phyloP scores from a whole-genome alignment of 2,329 filamentous ascomycete species.

The Onygenales sp. region DNA sequence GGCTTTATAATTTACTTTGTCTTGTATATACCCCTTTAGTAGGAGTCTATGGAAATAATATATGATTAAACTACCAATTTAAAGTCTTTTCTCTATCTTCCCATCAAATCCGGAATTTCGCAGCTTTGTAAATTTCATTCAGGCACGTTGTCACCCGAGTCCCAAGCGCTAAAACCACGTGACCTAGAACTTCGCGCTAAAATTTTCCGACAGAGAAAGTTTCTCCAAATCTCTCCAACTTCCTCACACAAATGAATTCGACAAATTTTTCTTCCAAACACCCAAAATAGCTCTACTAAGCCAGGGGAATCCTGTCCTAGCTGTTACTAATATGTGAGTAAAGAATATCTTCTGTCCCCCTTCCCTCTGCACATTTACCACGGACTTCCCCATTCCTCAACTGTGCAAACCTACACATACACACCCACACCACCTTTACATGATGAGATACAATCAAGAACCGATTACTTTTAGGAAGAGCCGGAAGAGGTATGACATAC shows the following conservation, averaged over 20 bases:
- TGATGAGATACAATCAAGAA: conserved; percentile 35
- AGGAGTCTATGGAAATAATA: too few relatives aligned
- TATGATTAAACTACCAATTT: too few relatives aligned
- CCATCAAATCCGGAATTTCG: too few relatives aligned
- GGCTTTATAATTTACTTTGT: too few relatives aligned
- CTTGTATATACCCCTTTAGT: neutral
- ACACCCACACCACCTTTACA: conserved; percentile 14
- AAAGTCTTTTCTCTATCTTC: too few relatives aligned
- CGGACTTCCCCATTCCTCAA: neutral
- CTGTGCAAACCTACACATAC: neutral
- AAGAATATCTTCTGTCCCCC: neutral
- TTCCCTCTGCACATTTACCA: conserved; percentile 6
- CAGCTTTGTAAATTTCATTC: too few relatives aligned
- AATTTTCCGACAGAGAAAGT: too few relatives aligned
- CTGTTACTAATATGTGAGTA: conserved; percentile 1
- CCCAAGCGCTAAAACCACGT: neutral
- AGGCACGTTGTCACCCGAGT: too few relatives aligned
- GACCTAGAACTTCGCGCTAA: neutral
- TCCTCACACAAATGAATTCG: too few relatives aligned
- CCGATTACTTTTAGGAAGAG: conserved; percentile 37
- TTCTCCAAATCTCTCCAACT: too few relatives aligned
- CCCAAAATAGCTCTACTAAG: neutral
- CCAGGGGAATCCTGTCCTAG: neutral
- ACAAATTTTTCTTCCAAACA: neutral
- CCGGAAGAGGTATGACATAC: conserved; percentile 38